Conservation (phyloP, 2,329 filamentous ascomycete species). For the Microsporum audouinii region DNA sequence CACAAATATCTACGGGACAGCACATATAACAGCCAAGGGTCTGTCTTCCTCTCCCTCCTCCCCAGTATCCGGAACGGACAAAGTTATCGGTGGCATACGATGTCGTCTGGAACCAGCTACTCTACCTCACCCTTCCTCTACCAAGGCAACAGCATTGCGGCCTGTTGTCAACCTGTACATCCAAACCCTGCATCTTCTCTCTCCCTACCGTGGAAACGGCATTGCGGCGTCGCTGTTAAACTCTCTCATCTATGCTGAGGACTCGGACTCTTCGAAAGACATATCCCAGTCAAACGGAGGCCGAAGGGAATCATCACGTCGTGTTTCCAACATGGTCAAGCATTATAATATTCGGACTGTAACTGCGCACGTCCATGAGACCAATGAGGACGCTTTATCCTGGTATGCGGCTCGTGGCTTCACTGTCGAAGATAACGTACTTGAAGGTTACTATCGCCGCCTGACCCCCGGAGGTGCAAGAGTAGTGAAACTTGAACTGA, state of each 20-base stretch:
- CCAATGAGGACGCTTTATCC: conserved; percentile 46
- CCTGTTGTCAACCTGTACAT: conserved; percentile 44
- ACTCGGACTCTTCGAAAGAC: conserved; percentile 4
- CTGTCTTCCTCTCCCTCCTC: conserved; percentile 15
- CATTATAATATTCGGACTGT: conserved; percentile 42
- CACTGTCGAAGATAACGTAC: conserved; percentile 36
- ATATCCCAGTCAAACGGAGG: conserved; percentile 11
- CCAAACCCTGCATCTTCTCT: conserved; percentile 48
- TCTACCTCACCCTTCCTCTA: conserved; percentile 13
- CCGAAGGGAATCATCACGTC: neutral
- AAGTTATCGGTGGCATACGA: conserved; percentile 39
- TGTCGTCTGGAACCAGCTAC: conserved; percentile 33
- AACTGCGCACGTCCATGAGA: conserved; percentile 54
- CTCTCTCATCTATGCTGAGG: conserved; percentile 25
- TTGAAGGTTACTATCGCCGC: conserved; percentile 49
- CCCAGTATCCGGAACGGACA: conserved; percentile 23
- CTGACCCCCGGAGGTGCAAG: conserved; percentile 46
- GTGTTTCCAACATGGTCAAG: conserved; percentile 31
- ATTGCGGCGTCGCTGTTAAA: conserved; percentile 47
- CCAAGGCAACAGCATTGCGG: conserved; percentile 8
- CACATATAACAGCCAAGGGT: conserved; percentile 8
- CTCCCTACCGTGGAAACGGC: conserved; percentile 48
- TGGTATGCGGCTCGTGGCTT: conserved; percentile 53
- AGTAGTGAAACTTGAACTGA: conserved; percentile 30
- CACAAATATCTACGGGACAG: conserved; percentile 16